phyloP scores from a whole-genome alignment of 2,329 filamentous ascomycete genomes.

The Cercospora nicotianae region DNA sequence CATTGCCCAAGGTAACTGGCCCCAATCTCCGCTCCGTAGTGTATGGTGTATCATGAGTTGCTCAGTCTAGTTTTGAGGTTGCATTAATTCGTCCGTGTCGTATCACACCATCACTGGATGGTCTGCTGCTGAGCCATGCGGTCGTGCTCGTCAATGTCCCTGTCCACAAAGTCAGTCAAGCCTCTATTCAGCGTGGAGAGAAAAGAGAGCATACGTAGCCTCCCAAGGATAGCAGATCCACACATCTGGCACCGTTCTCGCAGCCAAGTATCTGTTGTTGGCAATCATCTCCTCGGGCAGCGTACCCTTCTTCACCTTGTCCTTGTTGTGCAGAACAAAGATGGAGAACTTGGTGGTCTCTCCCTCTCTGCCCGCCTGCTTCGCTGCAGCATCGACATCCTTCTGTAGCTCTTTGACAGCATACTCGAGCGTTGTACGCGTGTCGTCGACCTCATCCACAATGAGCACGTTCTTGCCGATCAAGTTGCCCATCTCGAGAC shows the following conservation, averaged over 20 bases:
- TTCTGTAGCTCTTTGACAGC: slow-evolving; percentile 91
- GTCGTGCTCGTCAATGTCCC: slow-evolving; percentile 90
- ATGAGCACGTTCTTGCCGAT: slow-evolving; percentile 90
- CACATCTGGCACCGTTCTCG: slow-evolving; percentile 83
- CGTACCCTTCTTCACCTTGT: slow-evolving; percentile 89
- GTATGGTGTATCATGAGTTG: neutral
- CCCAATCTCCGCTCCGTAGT: neutral
- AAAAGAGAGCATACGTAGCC: slow-evolving; percentile 58
- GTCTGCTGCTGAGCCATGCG: slow-evolving; percentile 53
- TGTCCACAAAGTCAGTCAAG: slow-evolving; percentile 6
- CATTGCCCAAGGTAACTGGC: neutral
- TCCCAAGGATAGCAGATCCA: slow-evolving; percentile 99
- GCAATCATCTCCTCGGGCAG: slow-evolving; percentile 76
- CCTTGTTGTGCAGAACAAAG: slow-evolving; percentile 98
- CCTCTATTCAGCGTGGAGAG: neutral
- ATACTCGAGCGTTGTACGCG: slow-evolving; percentile 89
- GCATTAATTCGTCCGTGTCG: neutral
- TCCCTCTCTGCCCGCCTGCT: slow-evolving; percentile 63
- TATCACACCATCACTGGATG: slow-evolving; percentile 9
- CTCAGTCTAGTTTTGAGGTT: neutral
- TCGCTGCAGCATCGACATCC: slow-evolving; percentile 80
- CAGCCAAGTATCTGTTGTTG: slow-evolving; percentile 74
- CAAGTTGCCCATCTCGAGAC: slow-evolving; percentile 82
- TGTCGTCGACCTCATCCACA: slow-evolving; percentile 95
- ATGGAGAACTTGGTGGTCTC: slow-evolving; percentile 87